Conservation (phyloP, 768 basidiomycete species). For the Macrolepiota fuliginosa region DNA sequence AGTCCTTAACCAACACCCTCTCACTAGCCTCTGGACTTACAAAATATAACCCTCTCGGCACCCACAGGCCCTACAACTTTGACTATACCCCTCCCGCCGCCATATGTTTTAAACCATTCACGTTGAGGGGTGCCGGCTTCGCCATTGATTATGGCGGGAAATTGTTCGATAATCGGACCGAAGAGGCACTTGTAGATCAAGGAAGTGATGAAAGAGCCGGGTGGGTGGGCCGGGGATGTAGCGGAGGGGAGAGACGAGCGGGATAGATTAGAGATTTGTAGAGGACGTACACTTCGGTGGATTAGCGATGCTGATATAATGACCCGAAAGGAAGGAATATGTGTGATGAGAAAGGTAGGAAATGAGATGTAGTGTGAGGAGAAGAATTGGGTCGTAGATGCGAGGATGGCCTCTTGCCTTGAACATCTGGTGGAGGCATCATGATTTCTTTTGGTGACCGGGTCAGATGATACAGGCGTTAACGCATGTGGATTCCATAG, state of each 20-base stretch:
- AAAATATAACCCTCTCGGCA: slow-evolving; percentile 39
- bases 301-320: not conserved
- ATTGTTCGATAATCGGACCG: slow-evolving; percentile 28
- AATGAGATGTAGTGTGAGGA: not conserved
- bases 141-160: slow-evolving; percentile 31
- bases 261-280: slow-evolving; percentile 8
- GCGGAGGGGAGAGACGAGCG: slow-evolving; percentile 4
- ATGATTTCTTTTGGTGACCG: no score
- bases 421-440: no score
- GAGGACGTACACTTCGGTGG: not conserved
- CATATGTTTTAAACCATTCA: slow-evolving; percentile 40
- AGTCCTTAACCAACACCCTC: no score
- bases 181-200: no score
- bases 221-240: slow-evolving; percentile 8
- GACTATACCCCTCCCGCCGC: slow-evolving; percentile 26
- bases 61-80: slow-evolving; percentile 41
- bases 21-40: no score
- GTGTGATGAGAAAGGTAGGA: not conserved
- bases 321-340: not conserved
- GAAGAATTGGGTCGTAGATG: not conserved
- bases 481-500: no score
- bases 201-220: not conserved
- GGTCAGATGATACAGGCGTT: no score
- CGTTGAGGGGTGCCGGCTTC: slow-evolving; percentile 41
- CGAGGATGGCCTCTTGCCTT: no score